Conservation (phyloP, 2,329 filamentous ascomycete genomes). For the Magnaporthiopsis rhizophila region DNA sequence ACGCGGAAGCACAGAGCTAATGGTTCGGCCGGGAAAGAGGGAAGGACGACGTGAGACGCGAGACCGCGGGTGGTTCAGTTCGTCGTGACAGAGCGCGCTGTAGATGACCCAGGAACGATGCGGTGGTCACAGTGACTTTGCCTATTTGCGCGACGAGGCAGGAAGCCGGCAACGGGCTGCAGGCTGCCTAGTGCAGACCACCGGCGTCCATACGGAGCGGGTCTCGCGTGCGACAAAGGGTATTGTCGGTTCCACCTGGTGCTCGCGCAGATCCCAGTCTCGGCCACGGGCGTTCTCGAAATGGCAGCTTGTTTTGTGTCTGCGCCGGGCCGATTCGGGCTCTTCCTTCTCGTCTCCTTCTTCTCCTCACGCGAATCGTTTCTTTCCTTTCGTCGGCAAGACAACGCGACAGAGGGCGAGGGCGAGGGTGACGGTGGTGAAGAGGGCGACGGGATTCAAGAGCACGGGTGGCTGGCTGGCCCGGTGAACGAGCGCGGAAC, state of each 20-base stretch:
- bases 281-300: not conserved
- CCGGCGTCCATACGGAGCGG: conserved; percentile 4
- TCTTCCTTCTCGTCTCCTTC: not conserved
- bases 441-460: not conserved
- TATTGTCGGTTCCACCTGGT: not conserved
- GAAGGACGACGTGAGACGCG: not conserved
- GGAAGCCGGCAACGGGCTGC: conserved; percentile 6
- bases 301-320: not conserved
- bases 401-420: not conserved
- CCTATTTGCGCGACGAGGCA: conserved; percentile 1
- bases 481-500: not conserved
- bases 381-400: not conserved
- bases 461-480: not conserved
- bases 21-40: not conserved
- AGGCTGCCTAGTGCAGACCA: conserved; percentile 6
- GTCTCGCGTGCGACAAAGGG: conserved; percentile 4
- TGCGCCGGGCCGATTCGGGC: not conserved
- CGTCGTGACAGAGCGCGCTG: not conserved
- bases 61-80: not conserved
- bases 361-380: not conserved
- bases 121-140: not conserved
- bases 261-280: not conserved
- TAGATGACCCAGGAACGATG: not conserved
- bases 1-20: not conserved
- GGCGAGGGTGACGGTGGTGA: not conserved